Conservation (phyloP, 2,329 filamentous ascomycete genomes). For the Penicillium polonicum region DNA sequence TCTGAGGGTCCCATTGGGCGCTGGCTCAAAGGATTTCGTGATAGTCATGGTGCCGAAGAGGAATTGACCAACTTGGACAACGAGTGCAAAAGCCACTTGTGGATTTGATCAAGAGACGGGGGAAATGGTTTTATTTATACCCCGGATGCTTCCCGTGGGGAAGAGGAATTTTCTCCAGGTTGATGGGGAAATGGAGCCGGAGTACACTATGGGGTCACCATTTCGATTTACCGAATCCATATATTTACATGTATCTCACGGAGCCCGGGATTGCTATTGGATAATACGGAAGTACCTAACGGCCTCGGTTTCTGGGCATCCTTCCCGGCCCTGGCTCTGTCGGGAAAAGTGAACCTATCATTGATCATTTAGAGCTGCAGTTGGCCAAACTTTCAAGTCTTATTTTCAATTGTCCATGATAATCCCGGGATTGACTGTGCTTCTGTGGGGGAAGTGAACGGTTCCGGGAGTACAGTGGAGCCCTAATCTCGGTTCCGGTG, state of each 20-base stretch:
- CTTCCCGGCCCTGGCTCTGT: neutral
- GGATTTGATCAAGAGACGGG: neutral
- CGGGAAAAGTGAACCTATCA: neutral
- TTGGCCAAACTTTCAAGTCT: neutral
- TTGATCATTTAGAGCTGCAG: neutral
- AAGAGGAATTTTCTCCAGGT: slow-evolving; percentile 15
- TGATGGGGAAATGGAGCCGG: slow-evolving; percentile 1
- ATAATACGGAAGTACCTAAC: neutral
- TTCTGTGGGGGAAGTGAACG: neutral
- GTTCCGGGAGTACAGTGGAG: slow-evolving; percentile 3
- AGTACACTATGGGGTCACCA: neutral
- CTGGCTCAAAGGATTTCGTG: neutral
- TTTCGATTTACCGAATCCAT: neutral
- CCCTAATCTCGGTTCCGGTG: slow-evolving; percentile 6
- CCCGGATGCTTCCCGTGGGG: slow-evolving; percentile 15
- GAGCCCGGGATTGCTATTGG: neutral
- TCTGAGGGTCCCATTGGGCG: slow-evolving; percentile 20
- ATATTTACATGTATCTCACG: neutral
- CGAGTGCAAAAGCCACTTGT: neutral
- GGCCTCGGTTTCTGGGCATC: neutral
- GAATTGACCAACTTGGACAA: neutral
- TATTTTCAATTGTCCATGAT: neutral
- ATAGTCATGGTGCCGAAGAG: slow-evolving; percentile 2
- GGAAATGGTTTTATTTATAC: slow-evolving; percentile 17
- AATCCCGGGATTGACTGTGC: neutral